Percentiles rank a stretch among this genome's conserved stretches.
Conservation (phyloP, 1,284 basidiomycete species). For the Malassezia caprae region DNA sequence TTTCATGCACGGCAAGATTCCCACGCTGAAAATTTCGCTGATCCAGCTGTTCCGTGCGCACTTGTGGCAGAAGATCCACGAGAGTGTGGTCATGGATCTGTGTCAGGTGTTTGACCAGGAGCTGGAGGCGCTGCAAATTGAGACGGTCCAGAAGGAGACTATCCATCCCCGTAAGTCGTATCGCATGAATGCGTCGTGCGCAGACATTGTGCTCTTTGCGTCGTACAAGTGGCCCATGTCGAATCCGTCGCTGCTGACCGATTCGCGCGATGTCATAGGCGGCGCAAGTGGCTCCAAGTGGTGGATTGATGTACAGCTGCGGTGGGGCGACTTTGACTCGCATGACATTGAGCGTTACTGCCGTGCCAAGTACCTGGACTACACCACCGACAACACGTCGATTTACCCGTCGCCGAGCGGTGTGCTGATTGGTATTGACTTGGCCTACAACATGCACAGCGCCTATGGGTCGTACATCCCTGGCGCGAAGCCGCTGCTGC, state of each 20-base stretch:
- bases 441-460: slow-evolving; percentile 98
- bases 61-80: slow-evolving; percentile 74
- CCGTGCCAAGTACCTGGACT: slow-evolving; percentile 93
- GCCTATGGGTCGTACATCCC: slow-evolving; percentile 99
- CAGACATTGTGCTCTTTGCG: slow-evolving; percentile 93
- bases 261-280: slow-evolving; percentile 90
- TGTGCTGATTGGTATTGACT: slow-evolving; percentile 94
- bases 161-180: slow-evolving; percentile 98
- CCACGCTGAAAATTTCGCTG: slow-evolving; percentile 65
- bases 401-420: slow-evolving; percentile 97
- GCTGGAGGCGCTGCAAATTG: slow-evolving; percentile 92
- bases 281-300: slow-evolving; percentile 97
- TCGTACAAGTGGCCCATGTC: slow-evolving; percentile 88
- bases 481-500: slow-evolving; percentile 90
- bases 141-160: slow-evolving; percentile 98
- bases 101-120: slow-evolving; percentile 96
- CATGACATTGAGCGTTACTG: slow-evolving; percentile 71
- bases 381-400: slow-evolving; percentile 66
- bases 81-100: slow-evolving; percentile 89
- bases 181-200: slow-evolving; percentile 94
- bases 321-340: slow-evolving; percentile 99
- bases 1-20: slow-evolving; percentile 89
- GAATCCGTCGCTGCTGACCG: slow-evolving; percentile 85
- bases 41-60: slow-evolving; percentile 99
- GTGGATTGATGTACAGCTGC: slow-evolving; percentile 92